Evolutionary conservation across 2,329 filamentous ascomycete genomes (phyloP).

Genomic region (Thyridium curvatum): DNA sequence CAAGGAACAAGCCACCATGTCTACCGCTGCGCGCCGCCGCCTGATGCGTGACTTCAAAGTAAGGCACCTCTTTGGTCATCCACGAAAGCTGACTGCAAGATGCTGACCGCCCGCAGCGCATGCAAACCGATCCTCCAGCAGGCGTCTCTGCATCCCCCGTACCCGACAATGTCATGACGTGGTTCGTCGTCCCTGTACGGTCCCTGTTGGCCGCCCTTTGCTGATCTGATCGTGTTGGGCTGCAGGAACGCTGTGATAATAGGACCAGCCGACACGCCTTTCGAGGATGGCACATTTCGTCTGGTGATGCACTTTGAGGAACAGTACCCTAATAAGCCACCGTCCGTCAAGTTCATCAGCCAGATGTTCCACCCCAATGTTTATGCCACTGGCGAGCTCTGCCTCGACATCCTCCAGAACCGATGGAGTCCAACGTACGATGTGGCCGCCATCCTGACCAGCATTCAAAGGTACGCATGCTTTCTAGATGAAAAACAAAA

Average conservation of each 20-base stretch:
- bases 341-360: constrained; percentile 96
- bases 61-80: constrained; percentile 7
- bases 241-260: constrained; percentile 96
- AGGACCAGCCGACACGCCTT: constrained; percentile 91
- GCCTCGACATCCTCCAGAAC: constrained; percentile 94
- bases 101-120: constrained; percentile 56
- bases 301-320: constrained; percentile 99
- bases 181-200: constrained; percentile 45
- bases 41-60: constrained; percentile 99
- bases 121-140: constrained; percentile 97
- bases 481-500: too few species aligned
- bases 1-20: constrained; percentile 41
- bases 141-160: constrained; percentile 95
- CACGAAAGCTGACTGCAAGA: constrained; percentile 11
- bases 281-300: constrained; percentile 95
- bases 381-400: constrained; percentile 93
- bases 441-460: constrained; percentile 92
- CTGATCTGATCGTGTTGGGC: not conserved
- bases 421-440: constrained; percentile 98
- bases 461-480: constrained; percentile 78
- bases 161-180: constrained; percentile 95
- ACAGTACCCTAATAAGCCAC: constrained; percentile 97
- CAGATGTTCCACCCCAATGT: constrained; percentile 99
- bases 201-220: not conserved
- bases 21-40: constrained; percentile 88